phyloP scores from a whole-genome alignment of 2,329 filamentous ascomycete genomes.

The Endoconidiophora laricicola region DNA sequence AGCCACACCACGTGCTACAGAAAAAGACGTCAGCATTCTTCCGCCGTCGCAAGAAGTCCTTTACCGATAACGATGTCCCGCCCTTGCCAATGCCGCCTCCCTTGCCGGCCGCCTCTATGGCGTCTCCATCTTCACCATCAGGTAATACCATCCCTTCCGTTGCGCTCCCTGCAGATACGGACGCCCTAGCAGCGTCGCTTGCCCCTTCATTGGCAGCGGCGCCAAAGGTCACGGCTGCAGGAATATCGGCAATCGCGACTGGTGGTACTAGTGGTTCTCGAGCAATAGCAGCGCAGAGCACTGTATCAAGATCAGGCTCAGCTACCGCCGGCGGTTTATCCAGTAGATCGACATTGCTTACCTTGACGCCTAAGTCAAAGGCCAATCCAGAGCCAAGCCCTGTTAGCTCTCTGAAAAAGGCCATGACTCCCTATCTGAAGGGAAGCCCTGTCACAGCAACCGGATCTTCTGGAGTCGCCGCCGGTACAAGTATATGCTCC shows the following conservation, averaged over 20 bases:
- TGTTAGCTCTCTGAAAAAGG: constrained; percentile 64
- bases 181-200: too few species aligned
- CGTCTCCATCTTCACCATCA: background rate
- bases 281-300: background rate
- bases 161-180: background rate
- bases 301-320: background rate
- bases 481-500: background rate
- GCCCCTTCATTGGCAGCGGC: background rate
- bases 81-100: constrained; percentile 36
- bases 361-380: constrained; percentile 20
- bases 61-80: constrained; percentile 48
- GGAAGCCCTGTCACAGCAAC: constrained; percentile 8
- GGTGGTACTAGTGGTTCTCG: background rate
- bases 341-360: constrained; percentile 17
- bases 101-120: constrained; percentile 15
- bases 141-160: constrained; percentile 1
- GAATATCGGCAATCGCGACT: background rate
- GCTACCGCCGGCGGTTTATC: constrained; percentile 15
- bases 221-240: too few species aligned
- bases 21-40: constrained; percentile 96
- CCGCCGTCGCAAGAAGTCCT: constrained; percentile 78
- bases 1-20: constrained; percentile 40
- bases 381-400: constrained; percentile 37
- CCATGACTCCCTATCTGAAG: constrained; percentile 70
- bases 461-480: background rate